Percentiles rank a stretch among this genome's conserved stretches.
Evolutionary conservation across 2,329 filamentous ascomycete genomes (phyloP).

Genomic region (Epichloe uncinata): DNA sequence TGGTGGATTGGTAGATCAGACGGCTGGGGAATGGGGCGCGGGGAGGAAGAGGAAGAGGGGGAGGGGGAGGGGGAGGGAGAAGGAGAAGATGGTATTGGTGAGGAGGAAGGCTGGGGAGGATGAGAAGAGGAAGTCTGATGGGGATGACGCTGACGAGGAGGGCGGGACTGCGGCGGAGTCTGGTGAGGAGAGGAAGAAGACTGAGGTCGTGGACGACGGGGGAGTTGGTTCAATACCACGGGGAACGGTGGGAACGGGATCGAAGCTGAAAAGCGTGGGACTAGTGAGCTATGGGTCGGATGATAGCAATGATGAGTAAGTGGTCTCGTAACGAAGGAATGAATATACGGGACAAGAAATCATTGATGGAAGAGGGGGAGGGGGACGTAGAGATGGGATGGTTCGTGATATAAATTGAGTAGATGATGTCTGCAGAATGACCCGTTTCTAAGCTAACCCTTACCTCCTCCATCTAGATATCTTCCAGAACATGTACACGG

Average conservation of each 20-base stretch:
- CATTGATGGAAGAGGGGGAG: no score
- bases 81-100: constrained; percentile 5
- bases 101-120: constrained; percentile 5
- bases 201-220: constrained; percentile 4
- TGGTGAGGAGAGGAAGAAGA: constrained; percentile 6
- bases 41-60: constrained; percentile 19
- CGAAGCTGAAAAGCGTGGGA: constrained; percentile 18
- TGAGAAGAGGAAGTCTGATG: background rate
- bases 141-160: background rate
- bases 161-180: background rate
- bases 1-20: constrained; percentile 16
- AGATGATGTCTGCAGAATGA: background rate
- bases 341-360: background rate
- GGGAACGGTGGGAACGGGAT: background rate
- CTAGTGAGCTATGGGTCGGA: constrained; percentile 46
- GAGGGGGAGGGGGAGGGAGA: constrained; percentile 5
- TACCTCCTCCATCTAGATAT: background rate
- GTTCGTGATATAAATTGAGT: background rate
- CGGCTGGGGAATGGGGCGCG: background rate
- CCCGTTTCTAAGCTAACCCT: background rate
- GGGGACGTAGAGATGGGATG: background rate
- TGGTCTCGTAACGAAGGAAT: no score
- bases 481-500: background rate
- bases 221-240: background rate
- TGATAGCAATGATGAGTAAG: constrained; percentile 26